Conservation (phyloP, 192 early-diverging fungal genomes). For the Coemansia sp. region DNA sequence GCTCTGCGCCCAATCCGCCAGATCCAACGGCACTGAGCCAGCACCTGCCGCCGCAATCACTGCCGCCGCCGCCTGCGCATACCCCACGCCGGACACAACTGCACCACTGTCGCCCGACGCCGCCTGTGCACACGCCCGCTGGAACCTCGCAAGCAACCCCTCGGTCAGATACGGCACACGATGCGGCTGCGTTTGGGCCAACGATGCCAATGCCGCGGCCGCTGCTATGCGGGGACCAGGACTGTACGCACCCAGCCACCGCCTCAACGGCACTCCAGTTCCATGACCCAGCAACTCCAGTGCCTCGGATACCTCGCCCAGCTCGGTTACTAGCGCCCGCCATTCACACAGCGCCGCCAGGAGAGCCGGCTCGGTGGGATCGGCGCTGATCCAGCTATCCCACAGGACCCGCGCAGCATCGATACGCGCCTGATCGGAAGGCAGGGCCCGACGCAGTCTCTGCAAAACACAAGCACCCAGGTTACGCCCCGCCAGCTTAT, state of each 20-base stretch:
- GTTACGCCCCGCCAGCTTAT: no score
- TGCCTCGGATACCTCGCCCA: neutral
- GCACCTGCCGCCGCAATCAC: constrained; percentile 50
- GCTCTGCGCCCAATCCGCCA: constrained; percentile 70
- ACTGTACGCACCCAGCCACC: constrained; percentile 69
- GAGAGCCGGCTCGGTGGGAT: constrained; percentile 11
- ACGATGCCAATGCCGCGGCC: constrained; percentile 66
- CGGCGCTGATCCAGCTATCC: neutral
- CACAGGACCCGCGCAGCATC: constrained; percentile 20
- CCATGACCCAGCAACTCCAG: neutral
- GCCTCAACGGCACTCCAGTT: constrained; percentile 58
- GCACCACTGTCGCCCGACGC: constrained; percentile 44
- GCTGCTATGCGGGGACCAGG: no score
- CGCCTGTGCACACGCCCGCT: constrained; percentile 57
- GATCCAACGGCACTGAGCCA: constrained; percentile 60
- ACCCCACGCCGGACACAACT: constrained; percentile 49
- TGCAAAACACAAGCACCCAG: no score
- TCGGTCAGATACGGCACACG: constrained; percentile 51
- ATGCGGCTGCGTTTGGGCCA: neutral
- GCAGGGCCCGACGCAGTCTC: neutral
- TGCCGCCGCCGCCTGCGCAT: constrained; percentile 60
- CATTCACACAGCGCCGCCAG: constrained; percentile 70
- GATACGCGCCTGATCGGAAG: neutral
- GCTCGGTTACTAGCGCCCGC: constrained; percentile 59
- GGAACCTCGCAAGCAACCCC: constrained; percentile 59